These are phyloP conservation scores for Haematococcus sp. DNA, from an alignment of 139 green algal species.

Conservation along the genomic window DNA sequence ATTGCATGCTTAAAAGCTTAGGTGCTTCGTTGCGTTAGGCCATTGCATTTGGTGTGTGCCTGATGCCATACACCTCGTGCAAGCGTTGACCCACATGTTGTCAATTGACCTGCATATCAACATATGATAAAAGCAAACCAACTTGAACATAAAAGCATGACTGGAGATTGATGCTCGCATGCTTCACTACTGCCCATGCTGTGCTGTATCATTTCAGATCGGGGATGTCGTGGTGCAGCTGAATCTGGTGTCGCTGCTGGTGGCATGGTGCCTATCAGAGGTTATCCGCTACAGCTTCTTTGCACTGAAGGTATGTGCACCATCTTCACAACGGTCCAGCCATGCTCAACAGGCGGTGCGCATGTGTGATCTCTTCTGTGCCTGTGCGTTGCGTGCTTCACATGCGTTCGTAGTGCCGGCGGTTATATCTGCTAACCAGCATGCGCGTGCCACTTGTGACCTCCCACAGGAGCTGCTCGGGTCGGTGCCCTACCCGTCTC, in stretches of 20 bases:
- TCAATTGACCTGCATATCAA: no score
- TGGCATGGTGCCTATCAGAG: conserved; percentile 86
- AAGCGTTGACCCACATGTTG: no score
- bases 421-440: not conserved
- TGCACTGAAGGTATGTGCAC: conserved; percentile 66
- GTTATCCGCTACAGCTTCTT: conserved; percentile 93
- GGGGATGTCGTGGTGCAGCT: conserved; percentile 40
- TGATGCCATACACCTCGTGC: no score
- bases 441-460: no score
- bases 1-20: no score
- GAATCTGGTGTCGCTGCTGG: conserved; percentile 70
- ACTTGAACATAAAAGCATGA: no score
- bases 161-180: no score
- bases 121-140: no score
- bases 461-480: conserved; percentile 48
- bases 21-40: no score
- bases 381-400: not conserved
- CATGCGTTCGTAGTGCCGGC: not conserved
- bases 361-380: not conserved
- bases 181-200: no score
- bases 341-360: not conserved
- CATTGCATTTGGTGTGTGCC: no score
- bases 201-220: not conserved
- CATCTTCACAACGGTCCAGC: no score
- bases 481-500: conserved; percentile 59